phyloP scores from a whole-genome alignment of 345 rosid genomes.

The Ailanthus altissimus region DNA sequence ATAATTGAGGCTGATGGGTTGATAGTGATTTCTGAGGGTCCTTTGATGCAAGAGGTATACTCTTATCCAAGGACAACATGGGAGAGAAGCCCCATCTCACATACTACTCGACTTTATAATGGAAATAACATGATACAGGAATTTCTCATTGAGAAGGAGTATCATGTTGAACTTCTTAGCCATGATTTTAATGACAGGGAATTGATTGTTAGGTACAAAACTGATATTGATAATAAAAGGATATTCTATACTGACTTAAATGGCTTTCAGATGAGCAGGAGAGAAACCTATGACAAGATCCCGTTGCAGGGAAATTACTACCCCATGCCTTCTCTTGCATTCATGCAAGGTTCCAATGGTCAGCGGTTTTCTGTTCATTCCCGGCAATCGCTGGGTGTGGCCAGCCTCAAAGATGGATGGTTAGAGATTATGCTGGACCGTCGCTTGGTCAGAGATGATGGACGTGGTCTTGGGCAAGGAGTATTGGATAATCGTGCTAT shows the following conservation, averaged over 20 bases:
- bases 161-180: conserved; percentile 88
- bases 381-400: conserved; percentile 85
- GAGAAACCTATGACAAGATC: conserved; percentile 93
- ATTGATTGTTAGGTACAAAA: conserved; percentile 80
- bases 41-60: conserved; percentile 77
- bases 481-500: conserved; percentile 83
- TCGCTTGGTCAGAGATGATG: conserved; percentile 77
- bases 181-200: conserved; percentile 71
- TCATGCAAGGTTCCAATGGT: conserved; percentile 85
- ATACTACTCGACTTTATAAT: conserved; percentile 71
- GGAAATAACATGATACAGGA: conserved; percentile 62
- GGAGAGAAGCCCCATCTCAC: conserved; percentile 71
- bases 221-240: conserved; percentile 63
- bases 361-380: conserved; percentile 84
- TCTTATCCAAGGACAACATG: conserved; percentile 78
- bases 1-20: conserved; percentile 62
- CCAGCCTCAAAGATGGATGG: conserved; percentile 84
- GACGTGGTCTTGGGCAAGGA: conserved; percentile 99
- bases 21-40: conserved; percentile 70
- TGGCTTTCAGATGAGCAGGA: conserved; percentile 98
- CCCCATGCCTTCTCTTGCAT: conserved; percentile 96
- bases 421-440: conserved; percentile 96
- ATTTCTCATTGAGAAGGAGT: conserved; percentile 75
- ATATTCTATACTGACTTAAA: conserved; percentile 87
- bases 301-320: conserved; percentile 98